Conservation (phyloP, 208 protist species). For the Acanthamoeba culbertsoni region DNA sequence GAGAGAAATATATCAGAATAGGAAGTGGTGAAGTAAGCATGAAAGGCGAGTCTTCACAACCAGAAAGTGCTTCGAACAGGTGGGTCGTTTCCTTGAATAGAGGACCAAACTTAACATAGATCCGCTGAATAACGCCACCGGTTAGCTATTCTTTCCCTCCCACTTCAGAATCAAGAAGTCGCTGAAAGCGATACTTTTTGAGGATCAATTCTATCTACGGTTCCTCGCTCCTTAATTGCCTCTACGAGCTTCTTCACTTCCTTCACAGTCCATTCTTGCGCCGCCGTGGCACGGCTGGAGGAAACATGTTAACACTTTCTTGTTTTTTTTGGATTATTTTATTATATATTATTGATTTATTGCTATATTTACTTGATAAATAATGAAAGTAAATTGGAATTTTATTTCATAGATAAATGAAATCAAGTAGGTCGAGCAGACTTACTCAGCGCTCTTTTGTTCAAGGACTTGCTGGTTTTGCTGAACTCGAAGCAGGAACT, state of each 20-base stretch:
- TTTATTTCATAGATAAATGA: no score
- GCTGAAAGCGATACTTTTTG: background rate
- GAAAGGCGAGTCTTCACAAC: background rate
- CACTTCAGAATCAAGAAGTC: no score
- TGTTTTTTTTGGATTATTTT: no score
- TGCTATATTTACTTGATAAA: no score
- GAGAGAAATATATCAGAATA: background rate
- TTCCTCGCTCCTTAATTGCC: background rate
- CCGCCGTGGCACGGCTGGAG: background rate
- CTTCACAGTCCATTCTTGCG: background rate
- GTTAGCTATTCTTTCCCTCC: no score
- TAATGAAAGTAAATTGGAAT: no score
- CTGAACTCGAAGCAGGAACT: background rate
- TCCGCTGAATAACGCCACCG: no score
- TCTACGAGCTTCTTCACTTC: background rate
- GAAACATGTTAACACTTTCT: background rate
- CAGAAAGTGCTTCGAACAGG: background rate
- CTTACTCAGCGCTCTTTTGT: slow-evolving; percentile 7
- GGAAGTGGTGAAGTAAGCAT: background rate
- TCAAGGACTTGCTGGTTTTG: background rate
- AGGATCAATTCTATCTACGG: background rate
- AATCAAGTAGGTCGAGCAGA: background rate
- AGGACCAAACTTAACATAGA: background rate
- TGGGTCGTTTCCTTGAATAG: background rate
- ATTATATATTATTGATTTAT: no score